Conservation (phyloP, 2,329 filamentous ascomycete species). For the Botrytis pseudocinerea region DNA sequence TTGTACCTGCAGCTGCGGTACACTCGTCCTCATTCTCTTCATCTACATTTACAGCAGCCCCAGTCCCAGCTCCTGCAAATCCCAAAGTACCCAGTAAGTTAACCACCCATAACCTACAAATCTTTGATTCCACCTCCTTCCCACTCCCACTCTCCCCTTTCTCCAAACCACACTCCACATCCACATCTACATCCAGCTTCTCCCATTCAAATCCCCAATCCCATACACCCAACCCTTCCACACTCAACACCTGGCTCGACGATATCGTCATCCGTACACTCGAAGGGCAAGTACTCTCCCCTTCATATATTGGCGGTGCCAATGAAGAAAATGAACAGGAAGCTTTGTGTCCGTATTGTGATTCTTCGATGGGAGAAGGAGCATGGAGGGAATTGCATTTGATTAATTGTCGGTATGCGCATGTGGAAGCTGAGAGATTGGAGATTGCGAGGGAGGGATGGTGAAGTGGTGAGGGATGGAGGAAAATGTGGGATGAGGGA, state of each 20-base stretch:
- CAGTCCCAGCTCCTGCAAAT: no score
- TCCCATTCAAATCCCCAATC: background rate
- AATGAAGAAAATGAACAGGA: background rate
- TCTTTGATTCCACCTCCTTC: background rate
- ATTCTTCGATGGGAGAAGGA: background rate
- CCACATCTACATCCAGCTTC: no score
- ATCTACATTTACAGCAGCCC: no score
- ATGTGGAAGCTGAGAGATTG: background rate
- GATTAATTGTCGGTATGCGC: slow-evolving; percentile 21
- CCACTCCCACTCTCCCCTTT: accelerated
- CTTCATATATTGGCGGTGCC: slow-evolving; percentile 4
- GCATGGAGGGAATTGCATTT: slow-evolving; percentile 20
- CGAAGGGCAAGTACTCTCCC: background rate
- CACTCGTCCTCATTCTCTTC: background rate
- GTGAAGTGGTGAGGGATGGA: background rate
- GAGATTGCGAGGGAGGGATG: background rate
- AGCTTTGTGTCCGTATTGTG: slow-evolving; percentile 4
- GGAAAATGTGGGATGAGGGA: background rate
- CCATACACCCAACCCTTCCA: no score
- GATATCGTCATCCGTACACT: background rate
- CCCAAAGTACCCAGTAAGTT: background rate
- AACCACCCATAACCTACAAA: background rate
- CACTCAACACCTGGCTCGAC: background rate
- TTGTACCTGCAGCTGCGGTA: background rate
- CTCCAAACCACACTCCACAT: no score